Conservation (phyloP, 23 red algal species). For the Cyanidiococcus yangmingshanensis region DNA sequence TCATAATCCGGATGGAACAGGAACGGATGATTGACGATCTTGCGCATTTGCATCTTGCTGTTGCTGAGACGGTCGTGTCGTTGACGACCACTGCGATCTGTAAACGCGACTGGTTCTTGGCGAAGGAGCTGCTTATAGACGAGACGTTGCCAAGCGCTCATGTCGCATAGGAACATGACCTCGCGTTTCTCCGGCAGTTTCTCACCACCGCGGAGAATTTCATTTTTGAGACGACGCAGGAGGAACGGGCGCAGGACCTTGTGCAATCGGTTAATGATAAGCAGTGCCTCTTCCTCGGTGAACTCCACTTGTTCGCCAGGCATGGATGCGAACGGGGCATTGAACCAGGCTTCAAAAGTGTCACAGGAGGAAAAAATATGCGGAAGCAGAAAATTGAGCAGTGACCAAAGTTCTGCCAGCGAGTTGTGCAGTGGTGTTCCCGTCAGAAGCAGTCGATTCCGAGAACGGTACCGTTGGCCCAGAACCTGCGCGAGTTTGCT, state of each 20-base stretch:
- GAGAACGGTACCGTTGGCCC: constrained; percentile 55
- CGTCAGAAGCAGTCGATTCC: constrained; percentile 75
- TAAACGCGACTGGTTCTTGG: constrained; percentile 74
- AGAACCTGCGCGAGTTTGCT: constrained; percentile 75
- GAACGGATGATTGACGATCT: constrained; percentile 97
- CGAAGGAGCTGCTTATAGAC: constrained; percentile 83
- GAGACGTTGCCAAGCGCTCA: constrained; percentile 86
- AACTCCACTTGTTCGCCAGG: constrained; percentile 57
- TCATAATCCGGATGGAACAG: constrained; percentile 76
- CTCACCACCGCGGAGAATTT: constrained; percentile 88
- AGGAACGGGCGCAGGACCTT: constrained; percentile 93
- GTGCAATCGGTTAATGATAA: constrained; percentile 93
- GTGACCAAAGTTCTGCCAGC: constrained; percentile 86
- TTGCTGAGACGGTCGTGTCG: constrained; percentile 89
- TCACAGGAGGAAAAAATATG: constrained; percentile 86
- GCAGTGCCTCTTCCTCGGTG: constrained; percentile 70
- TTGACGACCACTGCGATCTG: constrained; percentile 50
- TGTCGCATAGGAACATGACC: constrained; percentile 67
- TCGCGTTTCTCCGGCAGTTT: constrained; percentile 88
- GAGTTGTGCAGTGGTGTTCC: constrained; percentile 97
- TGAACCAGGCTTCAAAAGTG: constrained; percentile 94
- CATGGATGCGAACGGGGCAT: constrained; percentile 68
- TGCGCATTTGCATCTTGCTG: constrained; percentile 85
- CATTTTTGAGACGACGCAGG: constrained; percentile 68
- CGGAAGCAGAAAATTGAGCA: constrained; percentile 95